These are phyloP conservation scores for Lachnellula hyalina DNA, from an alignment of 2,329 filamentous ascomycete species.

Conservation along the genomic window DNA sequence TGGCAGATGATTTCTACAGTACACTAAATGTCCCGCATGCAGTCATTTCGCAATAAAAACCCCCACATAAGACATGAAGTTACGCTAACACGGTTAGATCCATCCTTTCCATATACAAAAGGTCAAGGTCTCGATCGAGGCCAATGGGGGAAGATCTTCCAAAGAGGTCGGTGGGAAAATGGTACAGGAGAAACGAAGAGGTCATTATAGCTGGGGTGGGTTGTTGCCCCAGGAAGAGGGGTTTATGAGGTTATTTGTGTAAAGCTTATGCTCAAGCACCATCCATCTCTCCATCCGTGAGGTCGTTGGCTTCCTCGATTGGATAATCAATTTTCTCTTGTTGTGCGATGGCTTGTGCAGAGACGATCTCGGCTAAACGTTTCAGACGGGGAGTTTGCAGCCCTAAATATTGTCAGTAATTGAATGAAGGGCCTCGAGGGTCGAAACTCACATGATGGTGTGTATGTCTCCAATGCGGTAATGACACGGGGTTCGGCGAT, in stretches of 20 bases:
- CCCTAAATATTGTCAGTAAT: conserved; percentile 51
- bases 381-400: conserved; percentile 93
- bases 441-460: conserved; percentile 76
- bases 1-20: conserved; percentile 21
- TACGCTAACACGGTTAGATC: conserved; percentile 23
- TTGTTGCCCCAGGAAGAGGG: background rate
- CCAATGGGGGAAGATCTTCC: conserved; percentile 19
- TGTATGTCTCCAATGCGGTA: conserved; percentile 95
- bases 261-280: conserved; percentile 20
- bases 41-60: conserved; percentile 14
- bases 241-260: background rate
- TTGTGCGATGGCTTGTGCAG: conserved; percentile 90
- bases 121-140: conserved; percentile 16
- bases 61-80: conserved; percentile 20
- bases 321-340: conserved; percentile 73
- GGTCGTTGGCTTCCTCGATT: conserved; percentile 43
- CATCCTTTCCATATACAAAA: conserved; percentile 28
- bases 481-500: conserved; percentile 96
- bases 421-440: background rate
- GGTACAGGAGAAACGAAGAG: conserved; percentile 30
- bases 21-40: conserved; percentile 24
- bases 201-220: conserved; percentile 12
- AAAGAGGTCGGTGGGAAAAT: conserved; percentile 23
- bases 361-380: conserved; percentile 96
- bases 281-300: conserved; percentile 31